Evolutionary conservation across 176 grass and related monocot species (phyloP).

Genomic region (Raddia guianensis): DNA sequence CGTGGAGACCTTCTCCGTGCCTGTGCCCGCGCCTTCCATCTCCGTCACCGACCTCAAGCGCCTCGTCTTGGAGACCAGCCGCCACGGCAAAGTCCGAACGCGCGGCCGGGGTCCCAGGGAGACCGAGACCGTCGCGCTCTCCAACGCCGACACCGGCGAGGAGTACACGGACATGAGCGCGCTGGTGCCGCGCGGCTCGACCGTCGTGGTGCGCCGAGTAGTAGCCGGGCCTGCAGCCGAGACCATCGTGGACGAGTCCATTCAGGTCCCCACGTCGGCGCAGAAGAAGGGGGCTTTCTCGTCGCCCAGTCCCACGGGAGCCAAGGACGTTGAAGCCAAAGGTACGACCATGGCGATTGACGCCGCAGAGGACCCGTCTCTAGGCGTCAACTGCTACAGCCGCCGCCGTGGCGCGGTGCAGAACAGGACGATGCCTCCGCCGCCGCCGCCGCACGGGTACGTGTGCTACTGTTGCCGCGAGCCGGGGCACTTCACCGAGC

Average conservation of each 20-base stretch:
- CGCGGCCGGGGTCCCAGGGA: slow-evolving; percentile 39
- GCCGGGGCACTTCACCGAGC: slow-evolving; percentile 44
- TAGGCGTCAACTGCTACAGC: not conserved
- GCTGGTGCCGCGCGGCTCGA: slow-evolving; percentile 3
- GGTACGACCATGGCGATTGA: slow-evolving; percentile 32
- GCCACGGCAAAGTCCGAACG: slow-evolving; percentile 38
- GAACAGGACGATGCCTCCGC: not conserved
- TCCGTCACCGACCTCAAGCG: slow-evolving; percentile 38
- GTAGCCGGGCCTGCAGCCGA: slow-evolving; percentile 30
- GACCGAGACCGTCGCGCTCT: slow-evolving; percentile 7
- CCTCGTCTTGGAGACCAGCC: slow-evolving; percentile 27
- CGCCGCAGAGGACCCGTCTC: not conserved
- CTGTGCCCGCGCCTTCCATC: slow-evolving; percentile 17
- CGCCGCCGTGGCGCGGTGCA: not conserved
- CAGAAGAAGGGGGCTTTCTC: not conserved
- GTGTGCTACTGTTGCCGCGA: slow-evolving; percentile 40
- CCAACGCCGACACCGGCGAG: slow-evolving; percentile 16
- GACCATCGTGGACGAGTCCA: slow-evolving; percentile 5
- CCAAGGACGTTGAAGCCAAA: slow-evolving; percentile 3
- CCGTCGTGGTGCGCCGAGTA: slow-evolving; percentile 38
- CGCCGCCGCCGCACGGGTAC: slow-evolving; percentile 31
- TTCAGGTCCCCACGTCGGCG: not conserved
- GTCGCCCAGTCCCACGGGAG: not conserved
- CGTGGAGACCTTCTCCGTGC: slow-evolving; percentile 41
- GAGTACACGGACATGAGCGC: slow-evolving; percentile 10